These are phyloP conservation scores for Auricularia sp. DNA, from an alignment of 768 basidiomycete genomes.

Conservation along the genomic window DNA sequence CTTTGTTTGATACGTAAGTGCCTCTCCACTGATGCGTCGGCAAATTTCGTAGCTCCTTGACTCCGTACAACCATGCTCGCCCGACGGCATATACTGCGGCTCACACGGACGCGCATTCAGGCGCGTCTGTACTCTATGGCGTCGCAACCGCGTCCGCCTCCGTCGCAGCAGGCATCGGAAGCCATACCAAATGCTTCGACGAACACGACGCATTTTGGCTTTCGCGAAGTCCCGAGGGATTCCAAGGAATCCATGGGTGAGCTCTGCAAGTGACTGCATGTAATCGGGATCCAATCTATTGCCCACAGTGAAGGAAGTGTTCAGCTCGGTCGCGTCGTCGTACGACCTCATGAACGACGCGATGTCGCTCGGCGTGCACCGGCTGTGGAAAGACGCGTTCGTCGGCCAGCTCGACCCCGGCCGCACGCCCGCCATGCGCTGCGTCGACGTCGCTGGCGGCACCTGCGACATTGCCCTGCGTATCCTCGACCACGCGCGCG, in stretches of 20 bases:
- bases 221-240: not conserved
- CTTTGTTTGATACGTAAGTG: too few relatives aligned
- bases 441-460: slow-evolving; percentile 94
- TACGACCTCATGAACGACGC: slow-evolving; percentile 99
- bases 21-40: too few relatives aligned
- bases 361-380: slow-evolving; percentile 92
- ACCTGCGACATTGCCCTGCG: slow-evolving; percentile 96
- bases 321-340: slow-evolving; percentile 87
- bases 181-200: not conserved
- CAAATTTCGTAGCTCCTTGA: too few relatives aligned
- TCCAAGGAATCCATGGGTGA: not conserved
- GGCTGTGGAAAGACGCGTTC: slow-evolving; percentile 93
- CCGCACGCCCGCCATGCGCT: slow-evolving; percentile 37
- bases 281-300: not conserved
- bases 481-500: slow-evolving; percentile 82
- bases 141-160: not conserved
- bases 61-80: not conserved
- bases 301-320: slow-evolving; percentile 70
- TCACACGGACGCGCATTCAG: not conserved
- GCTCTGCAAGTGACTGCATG: not conserved
- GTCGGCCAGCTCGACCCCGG: slow-evolving; percentile 70
- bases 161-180: not conserved
- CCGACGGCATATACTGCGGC: not conserved
- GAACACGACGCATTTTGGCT: not conserved
- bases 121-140: not conserved